Base-by-base conservation (phyloP, 495 filamentous ascomycete genomes). In the Talaromyces proteolyticus region DNA sequence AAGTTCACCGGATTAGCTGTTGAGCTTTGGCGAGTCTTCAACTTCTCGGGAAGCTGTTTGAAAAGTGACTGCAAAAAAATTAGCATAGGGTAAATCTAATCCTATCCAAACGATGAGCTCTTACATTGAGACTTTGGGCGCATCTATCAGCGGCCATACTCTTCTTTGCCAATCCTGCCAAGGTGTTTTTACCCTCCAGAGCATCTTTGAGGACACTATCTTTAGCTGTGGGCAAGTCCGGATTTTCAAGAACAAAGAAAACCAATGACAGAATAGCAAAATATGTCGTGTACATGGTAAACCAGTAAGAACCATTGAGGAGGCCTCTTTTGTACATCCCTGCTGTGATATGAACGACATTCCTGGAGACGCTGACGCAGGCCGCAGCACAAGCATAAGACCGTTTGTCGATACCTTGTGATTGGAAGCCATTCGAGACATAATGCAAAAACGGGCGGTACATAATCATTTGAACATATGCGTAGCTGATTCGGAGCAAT, bases 391-490 rank as follows among this genome's bases (percentile, higher is more conserved):
- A 97, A 24, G 86, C 88, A 64, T 92, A 96, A 12, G 88, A 88
- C 36, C 89, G 79, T 59, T 92, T 86, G 54, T 96, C 91, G 29
- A 88, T 73, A n/a, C 75, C 75, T 52, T 85, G 84, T 7, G 79
- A 74, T 50, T 80, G 77, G 19, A 80, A 71, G 18, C 81, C 79
- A 25, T 80, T 80, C 1, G 93, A 91, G 43, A 94, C 87, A 57
- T 96, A 97, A 66, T 98, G 93, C 21, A 97, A 72, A 58, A 97
- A 98, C 0, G 93, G 93, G 7, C 93, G 80, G 60, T 97, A 97
- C 50, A 97, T 82, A 63, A 96, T 85, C 79, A 96, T 87, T 63
- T 97, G 89, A 14, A 93, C 89, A 58, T 96, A 91, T 14, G 87
- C 88, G 63, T 87, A 96, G 25, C 86, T 83, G 61, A 96, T 87